Evolutionary conservation across 2,329 filamentous ascomycete species (phyloP).

Genomic region (Colletotrichum viniferum): DNA sequence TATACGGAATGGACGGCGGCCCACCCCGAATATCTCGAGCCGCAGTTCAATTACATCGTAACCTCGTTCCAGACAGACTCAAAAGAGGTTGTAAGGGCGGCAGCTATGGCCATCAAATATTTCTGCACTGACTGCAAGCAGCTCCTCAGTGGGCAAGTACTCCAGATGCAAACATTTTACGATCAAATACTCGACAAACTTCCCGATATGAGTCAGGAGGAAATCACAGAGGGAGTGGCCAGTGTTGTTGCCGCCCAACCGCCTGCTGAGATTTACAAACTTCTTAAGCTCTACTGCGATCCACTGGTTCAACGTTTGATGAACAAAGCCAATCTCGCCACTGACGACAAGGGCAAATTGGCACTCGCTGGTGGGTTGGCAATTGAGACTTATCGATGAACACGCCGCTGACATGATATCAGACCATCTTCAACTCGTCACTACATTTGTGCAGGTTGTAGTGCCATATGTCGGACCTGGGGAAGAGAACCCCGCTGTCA

Average conservation of each 20-base stretch:
- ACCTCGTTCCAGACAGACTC: conserved; percentile 88
- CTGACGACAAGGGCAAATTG: conserved; percentile 81
- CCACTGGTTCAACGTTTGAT: conserved; percentile 87
- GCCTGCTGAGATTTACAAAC: conserved; percentile 76
- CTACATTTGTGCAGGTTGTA: conserved; percentile 81
- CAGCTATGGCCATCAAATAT: conserved; percentile 94
- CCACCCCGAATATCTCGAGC: conserved; percentile 89
- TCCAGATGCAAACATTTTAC: conserved; percentile 91
- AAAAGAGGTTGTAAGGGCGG: conserved; percentile 88
- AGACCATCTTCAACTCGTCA: conserved; percentile 92
- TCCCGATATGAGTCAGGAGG: conserved; percentile 86
- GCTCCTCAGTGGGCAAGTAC: conserved; percentile 80
- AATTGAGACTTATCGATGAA: background rate
- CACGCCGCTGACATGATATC: conserved; percentile 23
- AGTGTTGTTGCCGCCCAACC: conserved; percentile 90
- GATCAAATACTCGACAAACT: conserved; percentile 86
- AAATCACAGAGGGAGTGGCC: conserved; percentile 94
- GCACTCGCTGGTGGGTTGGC: conserved; percentile 74
- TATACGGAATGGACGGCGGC: conserved; percentile 98
- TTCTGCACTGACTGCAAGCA: conserved; percentile 95
- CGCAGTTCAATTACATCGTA: conserved; percentile 95
- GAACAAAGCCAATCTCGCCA: conserved; percentile 83
- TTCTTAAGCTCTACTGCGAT: conserved; percentile 91
- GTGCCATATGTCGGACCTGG: conserved; percentile 75
- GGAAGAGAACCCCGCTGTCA: conserved; percentile 86